Percentiles rank a stretch among this genome's conserved stretches.
These are phyloP conservation scores for Dothideomycetes sp. DNA, from an alignment of 2,329 filamentous ascomycete species.

Conservation along the genomic window DNA sequence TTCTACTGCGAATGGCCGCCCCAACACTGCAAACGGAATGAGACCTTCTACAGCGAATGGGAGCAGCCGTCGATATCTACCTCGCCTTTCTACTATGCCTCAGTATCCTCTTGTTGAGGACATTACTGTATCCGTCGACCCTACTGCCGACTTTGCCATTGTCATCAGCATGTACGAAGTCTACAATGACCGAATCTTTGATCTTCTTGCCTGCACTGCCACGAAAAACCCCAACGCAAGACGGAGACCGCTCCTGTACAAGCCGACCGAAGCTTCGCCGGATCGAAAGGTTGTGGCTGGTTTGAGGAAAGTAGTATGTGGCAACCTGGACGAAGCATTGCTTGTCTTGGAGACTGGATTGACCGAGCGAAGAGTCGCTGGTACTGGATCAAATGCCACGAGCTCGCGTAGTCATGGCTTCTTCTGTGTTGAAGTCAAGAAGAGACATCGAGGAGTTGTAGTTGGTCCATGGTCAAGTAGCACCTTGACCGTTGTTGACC, in stretches of 20 bases:
- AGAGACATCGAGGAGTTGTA: slow-evolving; percentile 44
- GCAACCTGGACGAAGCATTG: slow-evolving; percentile 69
- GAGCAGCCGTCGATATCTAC: slow-evolving; percentile 37
- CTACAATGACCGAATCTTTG: slow-evolving; percentile 96
- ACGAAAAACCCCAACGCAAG: slow-evolving; percentile 42
- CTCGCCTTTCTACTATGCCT: slow-evolving; percentile 60
- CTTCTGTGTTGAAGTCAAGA: slow-evolving; percentile 92
- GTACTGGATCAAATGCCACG: slow-evolving; percentile 85
- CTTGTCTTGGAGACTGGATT: slow-evolving; percentile 84
- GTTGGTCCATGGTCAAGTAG: slow-evolving; percentile 61
- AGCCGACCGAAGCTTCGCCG: slow-evolving; percentile 74
- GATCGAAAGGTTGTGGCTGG: slow-evolving; percentile 94
- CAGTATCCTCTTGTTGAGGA: slow-evolving; percentile 64
- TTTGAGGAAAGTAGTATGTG: slow-evolving; percentile 79
- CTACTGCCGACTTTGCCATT: slow-evolving; percentile 69
- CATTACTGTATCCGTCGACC: slow-evolving; percentile 55
- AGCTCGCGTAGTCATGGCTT: slow-evolving; percentile 92
- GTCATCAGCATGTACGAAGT: slow-evolving; percentile 98
- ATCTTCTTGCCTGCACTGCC: slow-evolving; percentile 60
- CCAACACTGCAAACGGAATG: slow-evolving; percentile 36
- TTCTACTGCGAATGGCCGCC: slow-evolving; percentile 12
- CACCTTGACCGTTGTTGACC: slow-evolving; percentile 76
- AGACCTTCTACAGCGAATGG: not conserved
- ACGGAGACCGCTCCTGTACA: slow-evolving; percentile 81
- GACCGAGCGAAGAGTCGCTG: slow-evolving; percentile 75